Conservation (phyloP, 1,284 basidiomycete genomes). For the Rhodotorula sp. region DNA sequence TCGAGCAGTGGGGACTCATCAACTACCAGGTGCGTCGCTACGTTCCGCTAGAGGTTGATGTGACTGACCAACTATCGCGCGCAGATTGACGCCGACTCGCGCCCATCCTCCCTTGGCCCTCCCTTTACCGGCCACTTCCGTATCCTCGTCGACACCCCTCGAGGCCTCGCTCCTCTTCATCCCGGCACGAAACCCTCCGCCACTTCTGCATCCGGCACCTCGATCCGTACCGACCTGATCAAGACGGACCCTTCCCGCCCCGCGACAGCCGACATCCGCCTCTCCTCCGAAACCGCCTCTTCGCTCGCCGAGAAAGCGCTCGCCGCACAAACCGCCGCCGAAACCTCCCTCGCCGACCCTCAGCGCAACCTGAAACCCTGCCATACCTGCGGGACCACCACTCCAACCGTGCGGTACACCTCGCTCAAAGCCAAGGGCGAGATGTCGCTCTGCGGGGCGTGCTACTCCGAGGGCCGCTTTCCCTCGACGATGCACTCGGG, state of each 20-base stretch:
- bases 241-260: conserved; percentile 57
- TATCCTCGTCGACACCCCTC: conserved; percentile 93
- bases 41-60: too few relatives aligned
- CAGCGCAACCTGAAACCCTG: conserved; percentile 69
- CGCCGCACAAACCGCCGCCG: conserved; percentile 5
- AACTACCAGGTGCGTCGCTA: conserved; percentile 79
- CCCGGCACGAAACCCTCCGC: conserved; percentile 65
- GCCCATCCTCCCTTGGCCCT: conserved; percentile 88
- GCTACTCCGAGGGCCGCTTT: conserved; percentile 95
- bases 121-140: conserved; percentile 99
- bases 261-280: conserved; percentile 43
- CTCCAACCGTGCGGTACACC: conserved; percentile 69
- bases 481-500: conserved; percentile 94
- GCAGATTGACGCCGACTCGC: conserved; percentile 96
- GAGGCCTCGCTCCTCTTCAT: conserved; percentile 91
- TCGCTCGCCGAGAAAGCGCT: conserved; percentile 21
- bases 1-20: conserved; percentile 98
- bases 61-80: not conserved
- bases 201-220: conserved; percentile 56
- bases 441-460: conserved; percentile 77
- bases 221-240: conserved; percentile 81
- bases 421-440: conserved; percentile 50
- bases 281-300: conserved; percentile 22
- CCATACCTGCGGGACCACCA: conserved; percentile 80
- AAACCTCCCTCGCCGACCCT: conserved; percentile 57